Percentiles rank a stretch among this genome's conserved stretches.
phyloP scores from a whole-genome alignment of 2,329 filamentous ascomycete species.

The Fusarium begoniae region DNA sequence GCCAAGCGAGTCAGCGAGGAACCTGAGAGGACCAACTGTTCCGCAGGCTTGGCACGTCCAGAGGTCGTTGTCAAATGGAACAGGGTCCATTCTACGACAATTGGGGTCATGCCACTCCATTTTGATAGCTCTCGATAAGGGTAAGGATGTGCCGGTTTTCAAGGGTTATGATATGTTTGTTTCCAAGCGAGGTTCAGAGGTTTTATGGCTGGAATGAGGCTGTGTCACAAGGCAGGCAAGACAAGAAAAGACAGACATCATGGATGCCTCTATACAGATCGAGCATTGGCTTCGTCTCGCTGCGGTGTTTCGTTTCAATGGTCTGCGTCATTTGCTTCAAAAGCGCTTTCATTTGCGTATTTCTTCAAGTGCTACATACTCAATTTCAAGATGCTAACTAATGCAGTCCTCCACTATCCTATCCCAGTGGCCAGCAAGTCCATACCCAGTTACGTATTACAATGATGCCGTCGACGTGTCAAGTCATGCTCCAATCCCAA shows the following conservation, averaged over 20 bases:
- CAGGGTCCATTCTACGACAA: constrained; percentile 10
- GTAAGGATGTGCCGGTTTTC: background rate
- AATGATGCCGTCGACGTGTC: background rate
- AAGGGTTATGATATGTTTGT: background rate
- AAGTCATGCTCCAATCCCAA: background rate
- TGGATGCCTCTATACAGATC: background rate
- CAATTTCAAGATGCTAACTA: background rate
- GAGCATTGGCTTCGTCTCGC: background rate
- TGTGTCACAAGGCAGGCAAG: background rate
- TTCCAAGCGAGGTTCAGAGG: constrained; percentile 5
- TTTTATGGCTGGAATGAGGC: constrained; percentile 4
- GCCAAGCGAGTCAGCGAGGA: background rate
- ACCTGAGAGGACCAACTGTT: constrained; percentile 7
- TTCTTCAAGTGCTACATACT: background rate
- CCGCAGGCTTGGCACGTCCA: constrained; percentile 20
- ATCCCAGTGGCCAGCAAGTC: background rate
- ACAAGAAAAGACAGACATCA: background rate
- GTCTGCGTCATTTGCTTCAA: background rate
- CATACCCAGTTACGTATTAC: background rate
- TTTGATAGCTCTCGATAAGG: background rate
- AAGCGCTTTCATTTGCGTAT: background rate
- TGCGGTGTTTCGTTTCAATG: background rate
- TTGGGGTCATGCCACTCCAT: constrained; percentile 22
- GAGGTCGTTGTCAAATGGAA: background rate
- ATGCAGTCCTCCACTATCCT: background rate